Evolutionary conservation across 352 stramenopile genomes (phyloP).

Genomic region (Phytopythium boreale): DNA sequence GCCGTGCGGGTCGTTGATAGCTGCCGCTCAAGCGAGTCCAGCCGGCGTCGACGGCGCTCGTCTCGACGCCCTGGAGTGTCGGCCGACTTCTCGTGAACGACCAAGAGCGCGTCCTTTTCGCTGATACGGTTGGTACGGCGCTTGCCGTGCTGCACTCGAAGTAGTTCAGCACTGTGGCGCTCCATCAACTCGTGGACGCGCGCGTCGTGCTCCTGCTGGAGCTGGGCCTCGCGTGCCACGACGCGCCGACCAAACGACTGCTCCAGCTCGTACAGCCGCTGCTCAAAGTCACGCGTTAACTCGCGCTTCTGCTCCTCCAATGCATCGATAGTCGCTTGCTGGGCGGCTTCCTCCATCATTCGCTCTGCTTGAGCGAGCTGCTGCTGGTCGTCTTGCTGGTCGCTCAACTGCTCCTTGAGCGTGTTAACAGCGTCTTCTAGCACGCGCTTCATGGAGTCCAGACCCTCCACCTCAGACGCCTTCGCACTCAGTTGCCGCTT

Average conservation of each 20-base stretch:
- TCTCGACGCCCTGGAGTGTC: not conserved
- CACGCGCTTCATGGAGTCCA: constrained; percentile 16
- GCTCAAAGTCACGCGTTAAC: constrained; percentile 19
- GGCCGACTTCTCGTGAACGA: not conserved
- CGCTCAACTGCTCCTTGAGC: constrained; percentile 16
- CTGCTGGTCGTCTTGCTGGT: constrained; percentile 15
- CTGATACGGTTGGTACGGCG: not conserved
- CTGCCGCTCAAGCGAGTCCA: constrained; percentile 2
- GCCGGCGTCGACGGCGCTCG: not conserved
- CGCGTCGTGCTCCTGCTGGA: constrained; percentile 37
- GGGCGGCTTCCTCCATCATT: constrained; percentile 15
- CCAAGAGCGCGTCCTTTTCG: not conserved
- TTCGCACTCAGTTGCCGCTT: constrained; percentile 10
- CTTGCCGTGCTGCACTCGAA: constrained; percentile 16
- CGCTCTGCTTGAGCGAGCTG: constrained; percentile 8
- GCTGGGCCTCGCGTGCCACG: constrained; percentile 25
- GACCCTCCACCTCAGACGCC: constrained; percentile 15
- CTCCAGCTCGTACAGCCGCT: constrained; percentile 28
- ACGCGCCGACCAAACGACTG: constrained; percentile 26
- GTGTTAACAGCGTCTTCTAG: constrained; percentile 13
- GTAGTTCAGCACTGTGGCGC: constrained; percentile 35
- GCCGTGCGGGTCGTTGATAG: constrained; percentile 8
- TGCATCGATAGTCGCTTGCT: constrained; percentile 15
- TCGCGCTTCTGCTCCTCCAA: constrained; percentile 21
- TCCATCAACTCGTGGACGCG: constrained; percentile 35